Evolutionary conservation across 805 yeast genomes (phyloP).

Genomic region (Nakazawaea wyomingensis): DNA sequence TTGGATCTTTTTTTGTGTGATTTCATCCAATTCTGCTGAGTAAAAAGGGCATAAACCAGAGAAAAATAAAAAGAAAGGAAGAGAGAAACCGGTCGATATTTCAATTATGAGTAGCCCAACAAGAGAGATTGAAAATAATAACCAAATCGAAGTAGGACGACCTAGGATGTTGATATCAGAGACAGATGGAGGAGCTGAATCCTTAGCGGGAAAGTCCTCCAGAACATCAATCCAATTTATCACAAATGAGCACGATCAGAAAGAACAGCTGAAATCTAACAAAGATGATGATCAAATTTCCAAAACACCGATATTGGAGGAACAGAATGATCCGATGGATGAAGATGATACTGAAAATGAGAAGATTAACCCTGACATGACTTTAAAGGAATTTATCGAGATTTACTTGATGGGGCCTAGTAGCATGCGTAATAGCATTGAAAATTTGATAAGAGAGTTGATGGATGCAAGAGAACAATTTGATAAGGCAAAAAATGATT

Average conservation of each 20-base stretch:
- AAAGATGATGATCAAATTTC: neutral
- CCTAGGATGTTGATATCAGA: neutral
- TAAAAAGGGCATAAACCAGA: neutral
- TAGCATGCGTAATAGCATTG: neutral
- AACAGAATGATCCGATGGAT: neutral
- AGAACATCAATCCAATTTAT: conserved; percentile 11
- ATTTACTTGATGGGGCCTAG: conserved; percentile 1
- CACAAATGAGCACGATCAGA: conserved; percentile 9
- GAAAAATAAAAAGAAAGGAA: too few species aligned
- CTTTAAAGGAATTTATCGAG: conserved; percentile 5
- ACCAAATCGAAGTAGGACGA: neutral
- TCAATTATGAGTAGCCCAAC: neutral
- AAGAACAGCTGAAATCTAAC: neutral
- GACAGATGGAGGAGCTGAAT: neutral
- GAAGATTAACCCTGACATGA: conserved; percentile 3
- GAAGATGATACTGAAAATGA: neutral
- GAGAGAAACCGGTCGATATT: neutral
- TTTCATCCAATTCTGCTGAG: too few species aligned
- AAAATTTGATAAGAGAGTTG: neutral
- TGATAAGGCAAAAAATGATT: neutral
- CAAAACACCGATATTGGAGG: neutral
- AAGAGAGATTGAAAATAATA: neutral
- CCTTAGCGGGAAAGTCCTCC: conserved; percentile 2
- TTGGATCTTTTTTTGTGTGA: too few species aligned
- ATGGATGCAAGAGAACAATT: conserved; percentile 4